Evolutionary conservation across 768 basidiomycete genomes (phyloP).

Genomic region (Tylopilus balloui): DNA sequence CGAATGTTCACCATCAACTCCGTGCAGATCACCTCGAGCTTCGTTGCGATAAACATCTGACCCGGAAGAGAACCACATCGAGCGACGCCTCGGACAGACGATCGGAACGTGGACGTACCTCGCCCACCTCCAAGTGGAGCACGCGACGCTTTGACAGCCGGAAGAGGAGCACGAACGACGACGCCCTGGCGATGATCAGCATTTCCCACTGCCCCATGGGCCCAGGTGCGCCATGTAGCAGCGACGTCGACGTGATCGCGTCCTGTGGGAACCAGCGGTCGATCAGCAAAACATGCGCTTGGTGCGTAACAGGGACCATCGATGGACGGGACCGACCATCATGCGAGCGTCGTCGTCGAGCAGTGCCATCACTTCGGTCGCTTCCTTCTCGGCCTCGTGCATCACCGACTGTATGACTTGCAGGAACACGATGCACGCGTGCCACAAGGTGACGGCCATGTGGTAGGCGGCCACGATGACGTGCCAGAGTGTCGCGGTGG

Average conservation of each 20-base stretch:
- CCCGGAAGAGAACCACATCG: neutral
- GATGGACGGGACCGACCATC: slow-evolving; percentile 10
- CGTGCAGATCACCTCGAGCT: slow-evolving; percentile 21
- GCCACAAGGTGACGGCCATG: slow-evolving; percentile 4
- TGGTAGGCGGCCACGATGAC: slow-evolving; percentile 5
- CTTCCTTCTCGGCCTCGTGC: slow-evolving; percentile 16
- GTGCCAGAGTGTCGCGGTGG: slow-evolving; percentile 2
- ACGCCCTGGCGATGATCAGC: slow-evolving; percentile 18
- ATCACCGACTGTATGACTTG: slow-evolving; percentile 9
- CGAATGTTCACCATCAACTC: slow-evolving; percentile 6
- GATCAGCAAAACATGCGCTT: neutral
- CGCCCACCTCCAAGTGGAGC: slow-evolving; percentile 24
- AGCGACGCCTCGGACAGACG: neutral
- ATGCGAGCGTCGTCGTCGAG: slow-evolving; percentile 5
- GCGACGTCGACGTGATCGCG: neutral
- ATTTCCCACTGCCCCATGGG: slow-evolving; percentile 10
- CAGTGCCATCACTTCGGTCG: slow-evolving; percentile 11
- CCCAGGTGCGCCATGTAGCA: neutral
- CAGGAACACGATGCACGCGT: slow-evolving; percentile 10
- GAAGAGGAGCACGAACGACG: slow-evolving; percentile 20
- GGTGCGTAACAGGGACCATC: neutral
- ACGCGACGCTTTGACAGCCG: slow-evolving; percentile 17
- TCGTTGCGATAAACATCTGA: slow-evolving; percentile 15
- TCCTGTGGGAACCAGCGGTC: slow-evolving; percentile 2
- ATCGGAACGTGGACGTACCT: slow-evolving; percentile 9